These are phyloP conservation scores for Trichodelitschia bisporula DNA, from an alignment of 495 filamentous ascomycete species.

Conservation along the genomic window DNA sequence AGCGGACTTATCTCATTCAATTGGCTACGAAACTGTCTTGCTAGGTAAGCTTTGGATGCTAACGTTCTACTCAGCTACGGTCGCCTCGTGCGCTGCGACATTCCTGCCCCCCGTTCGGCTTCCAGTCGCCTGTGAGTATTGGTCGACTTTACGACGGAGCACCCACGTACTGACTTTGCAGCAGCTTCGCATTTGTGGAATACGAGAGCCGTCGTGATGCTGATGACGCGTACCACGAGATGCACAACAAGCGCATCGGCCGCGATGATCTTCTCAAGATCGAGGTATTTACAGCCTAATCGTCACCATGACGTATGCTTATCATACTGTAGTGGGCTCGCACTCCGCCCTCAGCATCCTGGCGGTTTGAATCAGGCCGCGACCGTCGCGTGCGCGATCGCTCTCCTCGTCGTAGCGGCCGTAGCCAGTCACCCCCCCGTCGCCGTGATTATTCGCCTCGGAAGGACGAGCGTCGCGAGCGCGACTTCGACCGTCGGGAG, in stretches of 20 bases:
- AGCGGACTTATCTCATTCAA: no score
- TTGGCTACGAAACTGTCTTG: no score
- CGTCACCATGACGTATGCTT: neutral
- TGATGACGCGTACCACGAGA: slow-evolving; percentile 98
- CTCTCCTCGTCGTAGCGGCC: slow-evolving; percentile 50
- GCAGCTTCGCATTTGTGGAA: slow-evolving; percentile 97
- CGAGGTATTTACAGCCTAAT: slow-evolving; percentile 48
- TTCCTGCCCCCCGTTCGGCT: slow-evolving; percentile 81
- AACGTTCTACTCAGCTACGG: slow-evolving; percentile 58
- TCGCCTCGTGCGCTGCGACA: slow-evolving; percentile 94
- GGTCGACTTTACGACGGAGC: neutral
- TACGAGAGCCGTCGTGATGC: slow-evolving; percentile 98
- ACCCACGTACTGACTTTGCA: neutral
- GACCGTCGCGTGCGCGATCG: slow-evolving; percentile 30
- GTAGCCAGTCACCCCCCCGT: slow-evolving; percentile 50
- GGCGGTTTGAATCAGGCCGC: slow-evolving; percentile 65
- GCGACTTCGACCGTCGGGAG: slow-evolving; percentile 41
- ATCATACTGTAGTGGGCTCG: slow-evolving; percentile 65
- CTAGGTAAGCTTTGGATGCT: no score
- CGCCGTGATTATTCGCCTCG: slow-evolving; percentile 72
- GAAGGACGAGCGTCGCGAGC: slow-evolving; percentile 72
- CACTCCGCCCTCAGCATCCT: slow-evolving; percentile 92
- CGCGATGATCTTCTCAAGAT: slow-evolving; percentile 95
- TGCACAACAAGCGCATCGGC: slow-evolving; percentile 98
- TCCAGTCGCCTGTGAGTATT: slow-evolving; percentile 74